phyloP scores from a whole-genome alignment of 371 early-diverging fungal species.

The Circinella minor region DNA sequence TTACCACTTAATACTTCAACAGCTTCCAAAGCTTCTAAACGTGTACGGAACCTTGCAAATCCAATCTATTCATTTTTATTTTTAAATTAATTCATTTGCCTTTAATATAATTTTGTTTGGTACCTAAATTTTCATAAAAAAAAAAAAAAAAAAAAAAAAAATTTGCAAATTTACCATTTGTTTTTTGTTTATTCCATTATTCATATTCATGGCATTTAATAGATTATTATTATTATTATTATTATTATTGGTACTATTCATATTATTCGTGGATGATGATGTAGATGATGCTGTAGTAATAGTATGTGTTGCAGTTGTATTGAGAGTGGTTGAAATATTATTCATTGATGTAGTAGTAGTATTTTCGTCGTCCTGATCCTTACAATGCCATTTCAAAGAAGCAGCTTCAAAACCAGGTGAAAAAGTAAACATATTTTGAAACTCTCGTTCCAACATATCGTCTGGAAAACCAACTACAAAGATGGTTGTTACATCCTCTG shows the following conservation, averaged over 20 bases:
- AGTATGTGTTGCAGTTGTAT: neutral
- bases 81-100: too few relatives aligned
- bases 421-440: constrained; percentile 97
- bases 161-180: constrained; percentile 74
- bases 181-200: constrained; percentile 48
- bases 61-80: too few relatives aligned
- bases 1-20: constrained; percentile 42
- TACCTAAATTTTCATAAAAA: neutral
- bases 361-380: constrained; percentile 54
- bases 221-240: too few relatives aligned
- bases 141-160: too few relatives aligned
- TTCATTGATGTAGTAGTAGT: constrained; percentile 23
- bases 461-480: constrained; percentile 98
- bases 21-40: constrained; percentile 42
- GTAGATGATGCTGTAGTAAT: too few relatives aligned
- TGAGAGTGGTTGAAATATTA: constrained; percentile 30
- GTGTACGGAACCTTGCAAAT: constrained; percentile 48
- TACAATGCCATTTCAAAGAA: constrained; percentile 83
- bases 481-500: constrained; percentile 86
- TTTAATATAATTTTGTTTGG: neutral
- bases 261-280: too few relatives aligned
- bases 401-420: constrained; percentile 95
- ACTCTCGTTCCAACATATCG: constrained; percentile 96
- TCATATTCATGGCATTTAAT: too few relatives aligned
- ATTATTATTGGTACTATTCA: too few relatives aligned